A percentile compares a stretch with the other conserved stretches of the same genome.
Conservation (phyloP, 495 filamentous ascomycete genomes). For the Annulohypoxylon bovei region DNA sequence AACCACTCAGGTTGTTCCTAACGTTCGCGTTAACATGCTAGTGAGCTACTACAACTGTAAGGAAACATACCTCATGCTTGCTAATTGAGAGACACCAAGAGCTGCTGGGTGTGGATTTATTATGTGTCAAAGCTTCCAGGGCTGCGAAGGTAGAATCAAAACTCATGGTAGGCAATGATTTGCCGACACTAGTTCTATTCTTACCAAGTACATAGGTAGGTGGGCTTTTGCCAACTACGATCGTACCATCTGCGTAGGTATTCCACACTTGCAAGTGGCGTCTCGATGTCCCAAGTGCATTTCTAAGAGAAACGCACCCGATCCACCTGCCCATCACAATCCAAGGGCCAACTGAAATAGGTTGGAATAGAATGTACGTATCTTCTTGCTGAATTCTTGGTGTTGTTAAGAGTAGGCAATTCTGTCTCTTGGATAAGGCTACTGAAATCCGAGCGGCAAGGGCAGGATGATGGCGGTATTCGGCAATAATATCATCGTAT, state of each 20-base stretch:
- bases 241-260: background rate
- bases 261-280: background rate
- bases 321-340: background rate
- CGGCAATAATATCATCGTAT: background rate
- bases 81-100: conserved; percentile 3
- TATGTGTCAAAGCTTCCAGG: background rate
- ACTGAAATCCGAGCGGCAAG: conserved; percentile 4
- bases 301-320: conserved; percentile 5
- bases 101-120: background rate
- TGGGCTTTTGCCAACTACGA: background rate
- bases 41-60: background rate
- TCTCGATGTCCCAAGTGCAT: background rate
- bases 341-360: background rate
- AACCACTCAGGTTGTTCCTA: background rate
- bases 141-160: background rate
- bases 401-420: conserved; percentile 2
- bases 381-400: conserved; percentile 1
- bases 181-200: background rate
- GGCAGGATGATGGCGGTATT: conserved; percentile 1
- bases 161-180: background rate
- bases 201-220: conserved; percentile 10
- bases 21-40: background rate
- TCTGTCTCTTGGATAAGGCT: conserved; percentile 3
- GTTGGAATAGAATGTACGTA: conserved; percentile 5
- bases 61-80: conserved; percentile 4